Evolutionary conservation across 306 rosid genomes (phyloP).

Genomic region (Cicer chorassanicum): DNA sequence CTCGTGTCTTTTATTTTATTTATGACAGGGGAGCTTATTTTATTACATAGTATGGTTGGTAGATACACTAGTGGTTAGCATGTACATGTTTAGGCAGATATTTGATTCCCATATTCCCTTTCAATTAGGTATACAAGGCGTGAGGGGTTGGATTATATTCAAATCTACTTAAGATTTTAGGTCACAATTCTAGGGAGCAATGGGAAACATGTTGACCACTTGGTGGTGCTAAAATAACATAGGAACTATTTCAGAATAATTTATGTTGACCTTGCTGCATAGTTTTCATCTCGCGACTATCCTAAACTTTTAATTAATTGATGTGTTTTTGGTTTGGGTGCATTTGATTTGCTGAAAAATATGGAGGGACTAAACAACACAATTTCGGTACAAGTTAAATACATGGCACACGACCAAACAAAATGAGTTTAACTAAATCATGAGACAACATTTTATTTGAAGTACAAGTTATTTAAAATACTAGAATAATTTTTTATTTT

Average conservation of each 20-base stretch:
- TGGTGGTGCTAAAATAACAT: conserved; percentile 41
- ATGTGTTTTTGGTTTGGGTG: not conserved
- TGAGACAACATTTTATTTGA: too few species aligned
- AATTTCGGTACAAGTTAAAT: too few species aligned
- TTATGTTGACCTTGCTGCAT: conserved; percentile 39
- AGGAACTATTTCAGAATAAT: conserved; percentile 43
- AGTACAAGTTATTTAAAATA: too few species aligned
- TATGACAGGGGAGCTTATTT: conserved; percentile 62
- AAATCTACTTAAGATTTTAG: conserved; percentile 46
- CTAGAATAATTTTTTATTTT: too few species aligned
- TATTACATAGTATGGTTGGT: conserved; percentile 55
- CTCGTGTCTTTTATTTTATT: conserved; percentile 46
- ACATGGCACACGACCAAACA: too few species aligned
- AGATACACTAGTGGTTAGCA: conserved; percentile 49
- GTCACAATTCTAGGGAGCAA: conserved; percentile 34
- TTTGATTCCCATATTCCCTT: conserved; percentile 55
- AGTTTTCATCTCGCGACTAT: not conserved
- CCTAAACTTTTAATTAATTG: not conserved
- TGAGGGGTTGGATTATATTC: conserved; percentile 49
- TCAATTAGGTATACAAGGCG: conserved; percentile 47
- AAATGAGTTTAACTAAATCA: too few species aligned
- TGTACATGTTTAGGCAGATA: conserved; percentile 64
- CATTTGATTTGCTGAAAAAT: too few species aligned
- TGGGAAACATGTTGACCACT: conserved; percentile 40
- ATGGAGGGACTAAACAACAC: too few species aligned